These are phyloP conservation scores for Acanthamoeba divionensis DNA, from an alignment of 208 protist genomes.

Conservation along the genomic window DNA sequence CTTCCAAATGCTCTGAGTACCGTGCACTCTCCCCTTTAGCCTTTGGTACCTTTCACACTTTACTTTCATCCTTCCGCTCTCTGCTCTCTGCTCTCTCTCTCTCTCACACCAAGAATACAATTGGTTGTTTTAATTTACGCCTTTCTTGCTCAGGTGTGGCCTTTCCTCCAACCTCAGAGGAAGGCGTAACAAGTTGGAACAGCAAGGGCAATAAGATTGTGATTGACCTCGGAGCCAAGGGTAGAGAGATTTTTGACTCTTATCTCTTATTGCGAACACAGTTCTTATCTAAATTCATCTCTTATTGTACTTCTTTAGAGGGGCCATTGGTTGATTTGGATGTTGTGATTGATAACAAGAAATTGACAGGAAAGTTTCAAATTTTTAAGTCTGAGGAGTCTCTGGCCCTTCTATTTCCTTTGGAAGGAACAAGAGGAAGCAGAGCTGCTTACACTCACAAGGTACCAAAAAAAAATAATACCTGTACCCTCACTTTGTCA, in stretches of 20 bases:
- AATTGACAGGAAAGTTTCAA: not conserved
- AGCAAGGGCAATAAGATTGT: not conserved
- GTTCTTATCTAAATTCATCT: too few relatives aligned
- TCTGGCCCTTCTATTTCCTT: not conserved
- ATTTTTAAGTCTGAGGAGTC: not conserved
- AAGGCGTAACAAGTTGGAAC: not conserved
- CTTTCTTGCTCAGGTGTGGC: not conserved
- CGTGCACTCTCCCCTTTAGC: not conserved
- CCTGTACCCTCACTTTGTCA: too few relatives aligned
- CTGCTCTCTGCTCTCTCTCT: not conserved
- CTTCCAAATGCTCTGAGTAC: too few relatives aligned
- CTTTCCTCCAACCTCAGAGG: not conserved
- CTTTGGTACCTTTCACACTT: not conserved
- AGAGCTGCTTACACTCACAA: constrained; percentile 4
- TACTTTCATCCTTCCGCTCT: not conserved
- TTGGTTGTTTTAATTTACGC: not conserved
- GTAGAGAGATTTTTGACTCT: too few relatives aligned
- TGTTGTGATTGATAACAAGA: not conserved
- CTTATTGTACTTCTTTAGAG: too few relatives aligned
- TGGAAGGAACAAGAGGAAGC: not conserved
- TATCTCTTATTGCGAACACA: too few relatives aligned
- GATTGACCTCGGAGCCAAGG: not conserved
- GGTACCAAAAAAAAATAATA: too few relatives aligned
- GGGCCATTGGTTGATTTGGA: not conserved
- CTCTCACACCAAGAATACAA: too few relatives aligned